Base-by-base conservation (phyloP, 768 basidiomycete genomes). In the Pleurotus citrinopileatus region DNA sequence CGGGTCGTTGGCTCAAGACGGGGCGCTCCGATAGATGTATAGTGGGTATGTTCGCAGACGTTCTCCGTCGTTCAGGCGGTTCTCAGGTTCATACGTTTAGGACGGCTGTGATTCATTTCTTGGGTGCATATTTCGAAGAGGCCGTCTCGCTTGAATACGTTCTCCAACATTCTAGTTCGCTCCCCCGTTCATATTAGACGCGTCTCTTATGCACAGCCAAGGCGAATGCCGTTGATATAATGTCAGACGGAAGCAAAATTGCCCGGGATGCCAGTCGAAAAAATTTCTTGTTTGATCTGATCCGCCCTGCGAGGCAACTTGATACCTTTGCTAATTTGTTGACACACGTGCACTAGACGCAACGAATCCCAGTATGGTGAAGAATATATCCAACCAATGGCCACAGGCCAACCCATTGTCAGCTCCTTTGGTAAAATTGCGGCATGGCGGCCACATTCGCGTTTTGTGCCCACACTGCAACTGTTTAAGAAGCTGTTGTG, bases 1-100 rank as follows among this genome's bases (percentile, higher is more conserved):
- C 75, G 75, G 45, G 80, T 91, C 17, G 67, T 79, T 38, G 73
- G 75, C 7, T 60, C 64, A 25, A 67, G 63, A 45, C 67, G 68
- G 57, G 61, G 57, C 55, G 67, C 64, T 19, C 56, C 60, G 20
- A 28, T 37, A 8, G 32, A 32, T 36, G 48, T 23, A n/a, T 37
- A 51, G 32, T 27, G 15, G 45, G 45, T 28, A 28, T 47, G 45
- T 47, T 17, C 15, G 17, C 17, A 7, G 7, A 40, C 7, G 12
- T 2, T 40, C 38, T 40, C 19, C 38, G 1, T 40, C 5, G 17
- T 19, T n/a, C 38, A 19, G 38, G 19, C 12, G 13, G 19, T 40
- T 40, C 38, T 40, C 15, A 40, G 38, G 15, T 40, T 7, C 38
- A 40, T n/a, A 15, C 19, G 17, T 40, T 40, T 40, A 19, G 38